Conservation (phyloP, 2,329 filamentous ascomycete genomes). For the Dothideomycetes sp. region DNA sequence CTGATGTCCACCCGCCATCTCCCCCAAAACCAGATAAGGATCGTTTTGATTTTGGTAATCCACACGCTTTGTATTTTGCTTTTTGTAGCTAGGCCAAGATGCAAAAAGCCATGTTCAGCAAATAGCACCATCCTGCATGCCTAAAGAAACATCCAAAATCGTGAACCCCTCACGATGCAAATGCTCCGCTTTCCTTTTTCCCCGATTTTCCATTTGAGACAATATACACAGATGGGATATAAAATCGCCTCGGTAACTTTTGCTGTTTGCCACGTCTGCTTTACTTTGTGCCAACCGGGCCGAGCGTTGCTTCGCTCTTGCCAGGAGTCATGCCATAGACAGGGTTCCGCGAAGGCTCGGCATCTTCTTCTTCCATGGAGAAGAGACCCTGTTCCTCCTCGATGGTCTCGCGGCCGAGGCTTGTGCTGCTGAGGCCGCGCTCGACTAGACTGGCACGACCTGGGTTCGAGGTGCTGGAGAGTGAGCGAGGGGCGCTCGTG, state of each 20-base stretch:
- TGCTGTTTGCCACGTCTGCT: too few relatives aligned
- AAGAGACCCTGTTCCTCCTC: constrained; percentile 20
- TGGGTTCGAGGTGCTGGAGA: constrained; percentile 9
- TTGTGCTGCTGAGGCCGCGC: constrained; percentile 17
- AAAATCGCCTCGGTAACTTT: too few relatives aligned
- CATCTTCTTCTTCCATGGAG: constrained; percentile 19
- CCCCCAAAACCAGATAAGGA: too few relatives aligned
- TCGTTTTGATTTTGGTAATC: too few relatives aligned
- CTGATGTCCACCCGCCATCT: too few relatives aligned
- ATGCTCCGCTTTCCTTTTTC: too few relatives aligned
- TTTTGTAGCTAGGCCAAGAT: too few relatives aligned
- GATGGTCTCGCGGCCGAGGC: constrained; percentile 16
- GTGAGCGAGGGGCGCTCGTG: constrained; percentile 9
- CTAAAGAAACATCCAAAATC: too few relatives aligned
- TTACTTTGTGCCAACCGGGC: constrained; percentile 5
- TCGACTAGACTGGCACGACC: constrained; percentile 13
- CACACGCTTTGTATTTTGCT: too few relatives aligned
- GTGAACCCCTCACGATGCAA: too few relatives aligned
- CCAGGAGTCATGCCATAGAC: constrained; percentile 6
- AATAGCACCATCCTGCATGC: too few relatives aligned
- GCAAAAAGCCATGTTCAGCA: too few relatives aligned
- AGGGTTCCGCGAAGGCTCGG: neutral
- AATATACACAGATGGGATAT: neutral
- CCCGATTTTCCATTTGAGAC: neutral
- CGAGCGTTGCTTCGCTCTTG: constrained; percentile 8